A percentile compares a stretch with the other conserved stretches of the same genome.
Conservation (phyloP, 129 eudicot genomes). For the Pseudognaphalium luteoalbum region DNA sequence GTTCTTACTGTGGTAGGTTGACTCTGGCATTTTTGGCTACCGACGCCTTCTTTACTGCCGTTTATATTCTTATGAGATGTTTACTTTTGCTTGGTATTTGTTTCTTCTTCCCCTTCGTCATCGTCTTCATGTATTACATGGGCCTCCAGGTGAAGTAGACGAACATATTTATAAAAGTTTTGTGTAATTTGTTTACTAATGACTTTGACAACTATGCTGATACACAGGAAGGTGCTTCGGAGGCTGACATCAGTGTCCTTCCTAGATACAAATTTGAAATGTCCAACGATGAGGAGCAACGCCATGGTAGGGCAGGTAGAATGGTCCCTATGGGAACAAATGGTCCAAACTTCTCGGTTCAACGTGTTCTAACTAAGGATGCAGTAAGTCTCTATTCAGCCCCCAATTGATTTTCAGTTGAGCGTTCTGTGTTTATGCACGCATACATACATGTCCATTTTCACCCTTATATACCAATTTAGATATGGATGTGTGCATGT, state of each 20-base stretch:
- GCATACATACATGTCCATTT: neutral
- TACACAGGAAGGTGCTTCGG: slow-evolving; percentile 42
- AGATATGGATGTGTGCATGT: neutral
- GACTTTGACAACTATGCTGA: neutral
- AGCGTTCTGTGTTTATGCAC: neutral
- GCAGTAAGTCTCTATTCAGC: slow-evolving; percentile 46
- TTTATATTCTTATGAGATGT: slow-evolving; percentile 60
- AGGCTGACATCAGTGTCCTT: slow-evolving; percentile 53
- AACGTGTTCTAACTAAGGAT: slow-evolving; percentile 55
- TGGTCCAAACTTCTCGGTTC: slow-evolving; percentile 41
- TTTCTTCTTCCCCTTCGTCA: slow-evolving; percentile 75
- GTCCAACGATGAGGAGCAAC: slow-evolving; percentile 41
- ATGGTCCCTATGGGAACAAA: slow-evolving; percentile 63
- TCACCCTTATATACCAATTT: neutral
- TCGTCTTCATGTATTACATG: slow-evolving; percentile 62
- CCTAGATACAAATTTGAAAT: slow-evolving; percentile 52
- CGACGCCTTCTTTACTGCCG: slow-evolving; percentile 68
- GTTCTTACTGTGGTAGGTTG: slow-evolving; percentile 55
- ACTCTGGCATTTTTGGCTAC: slow-evolving; percentile 68
- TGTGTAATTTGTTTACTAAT: neutral
- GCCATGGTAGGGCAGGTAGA: slow-evolving; percentile 47
- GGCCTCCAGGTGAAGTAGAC: slow-evolving; percentile 53
- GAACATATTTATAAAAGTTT: neutral
- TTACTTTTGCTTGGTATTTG: slow-evolving; percentile 64
- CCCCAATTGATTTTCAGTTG: neutral